Base-by-base conservation (phyloP, 306 rosid species). In the Calophaca sinica region DNA sequence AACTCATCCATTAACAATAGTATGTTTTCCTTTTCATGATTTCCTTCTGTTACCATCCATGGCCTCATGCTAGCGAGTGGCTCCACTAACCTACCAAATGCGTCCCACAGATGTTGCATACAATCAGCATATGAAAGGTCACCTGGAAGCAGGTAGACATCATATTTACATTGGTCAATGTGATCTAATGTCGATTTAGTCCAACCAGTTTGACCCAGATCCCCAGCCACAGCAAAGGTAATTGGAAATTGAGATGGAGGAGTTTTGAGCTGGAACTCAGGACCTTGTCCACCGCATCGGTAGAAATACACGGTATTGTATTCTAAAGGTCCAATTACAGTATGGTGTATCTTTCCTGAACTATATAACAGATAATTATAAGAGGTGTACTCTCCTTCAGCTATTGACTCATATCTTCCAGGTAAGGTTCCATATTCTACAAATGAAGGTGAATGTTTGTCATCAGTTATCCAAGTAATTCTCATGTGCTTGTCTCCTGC, bases 11-110 rank as follows among this genome's bases (percentile, higher is more conserved):
- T 83, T 6, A 92, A 67, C 9, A 90, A 61, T 1, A 73, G 85
- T 79, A 94, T 86, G 41, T 28, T 45, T 1, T 94, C 99, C 86
- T 87, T 55, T 73, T 94, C 99, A 79, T 91, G 97, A 81, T 94
- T 94, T 68, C 98, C 98, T 61, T 91, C 79, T 12, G 98, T 94
- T 46, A 94, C 99, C 99, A 94, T 94, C 99, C 99, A 94, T 4
- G 99, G 99, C 75, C 97, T 87, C 10, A 86, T 38, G 83, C 99
- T 94, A 12, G 97, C 99, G 36, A 91, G 93, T 9, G 96, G 98
- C 92, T 94, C 92, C 70, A 94, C 93, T 5, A 94, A 83, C 84
- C 79, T 70, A 35, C 97, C 97, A 60, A 94, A 94, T 3, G 93
- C 73, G 79, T 94, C 98, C 98, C 98, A 94, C 55, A 72, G 86